phyloP scores from a whole-genome alignment of 805 yeast genomes.

The Ogataea polymorpha region DNA sequence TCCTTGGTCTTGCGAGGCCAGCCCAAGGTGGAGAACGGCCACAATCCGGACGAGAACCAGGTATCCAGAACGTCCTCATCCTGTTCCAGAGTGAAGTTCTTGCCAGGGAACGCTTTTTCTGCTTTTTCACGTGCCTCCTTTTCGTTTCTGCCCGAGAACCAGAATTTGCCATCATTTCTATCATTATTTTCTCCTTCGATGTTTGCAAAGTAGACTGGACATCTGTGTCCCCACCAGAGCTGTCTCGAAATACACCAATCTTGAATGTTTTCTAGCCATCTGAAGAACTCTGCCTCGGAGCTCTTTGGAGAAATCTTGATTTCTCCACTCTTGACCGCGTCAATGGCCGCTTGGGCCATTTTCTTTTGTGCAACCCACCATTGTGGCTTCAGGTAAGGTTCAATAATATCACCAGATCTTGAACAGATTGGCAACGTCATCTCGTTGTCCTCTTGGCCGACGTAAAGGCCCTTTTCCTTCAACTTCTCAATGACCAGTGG shows the following conservation, averaged over 20 bases:
- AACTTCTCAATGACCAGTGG: constrained; percentile 74
- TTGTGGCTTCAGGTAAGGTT: constrained; percentile 96
- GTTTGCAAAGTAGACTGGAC: constrained; percentile 88
- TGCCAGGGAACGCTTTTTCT: constrained; percentile 61
- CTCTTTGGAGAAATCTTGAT: constrained; percentile 81
- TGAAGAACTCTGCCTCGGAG: constrained; percentile 90
- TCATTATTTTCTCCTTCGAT: constrained; percentile 73
- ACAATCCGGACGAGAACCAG: constrained; percentile 97
- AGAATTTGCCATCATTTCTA: constrained; percentile 60
- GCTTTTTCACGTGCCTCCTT: constrained; percentile 90
- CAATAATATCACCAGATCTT: constrained; percentile 95
- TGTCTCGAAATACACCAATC: constrained; percentile 99
- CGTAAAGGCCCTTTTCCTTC: constrained; percentile 67
- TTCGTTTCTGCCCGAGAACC: constrained; percentile 85
- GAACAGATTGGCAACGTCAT: constrained; percentile 94
- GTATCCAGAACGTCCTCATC: constrained; percentile 98
- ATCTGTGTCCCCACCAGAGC: constrained; percentile 94
- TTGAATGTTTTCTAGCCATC: constrained; percentile 93
- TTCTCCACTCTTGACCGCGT: constrained; percentile 79
- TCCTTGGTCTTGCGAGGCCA: constrained; percentile 86
- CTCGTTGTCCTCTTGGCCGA: constrained; percentile 89
- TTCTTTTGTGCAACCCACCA: constrained; percentile 97
- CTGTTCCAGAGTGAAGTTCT: constrained; percentile 75
- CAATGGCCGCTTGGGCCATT: constrained; percentile 84
- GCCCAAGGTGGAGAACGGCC: constrained; percentile 96